Evolutionary conservation across 169 alveolate genomes (phyloP).

Genomic region (Perkinsus marinus): DNA sequence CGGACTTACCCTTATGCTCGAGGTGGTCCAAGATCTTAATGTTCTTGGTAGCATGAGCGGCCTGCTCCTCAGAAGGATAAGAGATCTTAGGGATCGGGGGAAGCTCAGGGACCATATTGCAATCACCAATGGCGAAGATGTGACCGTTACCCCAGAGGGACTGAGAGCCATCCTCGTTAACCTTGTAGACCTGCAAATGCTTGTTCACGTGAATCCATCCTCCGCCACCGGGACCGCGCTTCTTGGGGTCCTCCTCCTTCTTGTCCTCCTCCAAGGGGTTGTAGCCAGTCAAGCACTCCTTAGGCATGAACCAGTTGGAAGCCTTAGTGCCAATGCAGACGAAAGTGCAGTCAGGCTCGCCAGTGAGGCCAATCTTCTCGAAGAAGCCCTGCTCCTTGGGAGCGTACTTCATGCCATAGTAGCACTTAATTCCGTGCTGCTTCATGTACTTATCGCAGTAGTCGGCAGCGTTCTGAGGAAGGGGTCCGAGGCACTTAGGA

Average conservation of each 20-base stretch:
- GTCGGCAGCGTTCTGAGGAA: constrained; percentile 20
- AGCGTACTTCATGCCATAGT: constrained; percentile 14
- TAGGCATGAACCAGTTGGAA: too few species aligned
- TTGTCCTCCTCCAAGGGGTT: too few species aligned
- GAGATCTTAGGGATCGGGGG: constrained; percentile 14
- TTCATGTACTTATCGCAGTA: constrained; percentile 27
- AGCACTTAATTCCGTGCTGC: constrained; percentile 12
- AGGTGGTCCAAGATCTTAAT: constrained; percentile 5
- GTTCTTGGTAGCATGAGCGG: constrained; percentile 5
- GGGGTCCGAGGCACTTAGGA: constrained; percentile 22
- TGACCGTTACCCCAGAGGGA: too few species aligned
- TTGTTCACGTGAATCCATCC: too few species aligned
- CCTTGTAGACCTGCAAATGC: too few species aligned
- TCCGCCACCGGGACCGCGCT: too few species aligned
- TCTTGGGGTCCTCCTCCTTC: too few species aligned
- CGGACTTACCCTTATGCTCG: background rate
- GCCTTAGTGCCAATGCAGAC: too few species aligned
- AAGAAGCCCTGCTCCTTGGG: constrained; percentile 17
- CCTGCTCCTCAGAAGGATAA: constrained; percentile 25
- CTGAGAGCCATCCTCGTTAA: too few species aligned
- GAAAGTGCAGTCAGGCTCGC: too few species aligned
- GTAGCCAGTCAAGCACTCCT: too few species aligned
- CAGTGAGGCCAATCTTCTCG: too few species aligned
- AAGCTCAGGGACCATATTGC: constrained; percentile 22
- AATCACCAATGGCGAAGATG: constrained; percentile 22